Conservation (phyloP, 129 eudicot species). For the Smallanthus sonchifolius region DNA sequence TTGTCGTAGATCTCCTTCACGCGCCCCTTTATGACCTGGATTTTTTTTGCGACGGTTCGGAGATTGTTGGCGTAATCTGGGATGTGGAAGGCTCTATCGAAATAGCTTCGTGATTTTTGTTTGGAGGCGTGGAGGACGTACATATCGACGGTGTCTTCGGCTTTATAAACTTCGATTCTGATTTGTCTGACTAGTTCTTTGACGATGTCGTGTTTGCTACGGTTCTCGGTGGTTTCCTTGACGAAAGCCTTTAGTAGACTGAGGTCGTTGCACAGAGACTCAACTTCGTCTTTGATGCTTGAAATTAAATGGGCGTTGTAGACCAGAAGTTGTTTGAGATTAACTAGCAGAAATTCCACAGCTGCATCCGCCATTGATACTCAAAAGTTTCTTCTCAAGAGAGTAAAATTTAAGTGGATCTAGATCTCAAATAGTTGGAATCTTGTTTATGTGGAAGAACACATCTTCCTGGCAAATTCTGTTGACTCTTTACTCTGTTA, state of each 20-base stretch:
- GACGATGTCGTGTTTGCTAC: conserved; percentile 39
- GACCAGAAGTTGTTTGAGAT: conserved; percentile 44
- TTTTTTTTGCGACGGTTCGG: conserved; percentile 32
- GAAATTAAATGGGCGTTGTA: conserved; percentile 38
- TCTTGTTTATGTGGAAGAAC: no score
- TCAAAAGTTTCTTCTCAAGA: no score
- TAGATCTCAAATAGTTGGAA: no score
- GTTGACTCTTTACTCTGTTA: no score
- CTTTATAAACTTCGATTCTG: conserved; percentile 42
- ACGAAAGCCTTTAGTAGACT: conserved; percentile 46
- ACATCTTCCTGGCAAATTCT: no score
- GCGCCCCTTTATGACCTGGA: conserved; percentile 26
- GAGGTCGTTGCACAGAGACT: conserved; percentile 40
- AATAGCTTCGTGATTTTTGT: conserved; percentile 26
- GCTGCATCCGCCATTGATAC: conserved; percentile 61
- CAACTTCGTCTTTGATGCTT: conserved; percentile 46
- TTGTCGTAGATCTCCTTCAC: conserved; percentile 42
- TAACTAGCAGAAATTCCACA: conserved; percentile 47
- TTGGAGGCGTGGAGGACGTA: conserved; percentile 35
- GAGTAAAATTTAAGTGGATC: no score
- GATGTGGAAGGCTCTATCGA: conserved; percentile 25
- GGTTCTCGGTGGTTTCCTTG: conserved; percentile 46
- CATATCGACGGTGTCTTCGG: conserved; percentile 52
- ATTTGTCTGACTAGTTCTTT: conserved; percentile 43
- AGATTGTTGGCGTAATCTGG: conserved; percentile 24